Base-by-base conservation (phyloP, 73 alveolate species). In the Halteria grandinella region DNA sequence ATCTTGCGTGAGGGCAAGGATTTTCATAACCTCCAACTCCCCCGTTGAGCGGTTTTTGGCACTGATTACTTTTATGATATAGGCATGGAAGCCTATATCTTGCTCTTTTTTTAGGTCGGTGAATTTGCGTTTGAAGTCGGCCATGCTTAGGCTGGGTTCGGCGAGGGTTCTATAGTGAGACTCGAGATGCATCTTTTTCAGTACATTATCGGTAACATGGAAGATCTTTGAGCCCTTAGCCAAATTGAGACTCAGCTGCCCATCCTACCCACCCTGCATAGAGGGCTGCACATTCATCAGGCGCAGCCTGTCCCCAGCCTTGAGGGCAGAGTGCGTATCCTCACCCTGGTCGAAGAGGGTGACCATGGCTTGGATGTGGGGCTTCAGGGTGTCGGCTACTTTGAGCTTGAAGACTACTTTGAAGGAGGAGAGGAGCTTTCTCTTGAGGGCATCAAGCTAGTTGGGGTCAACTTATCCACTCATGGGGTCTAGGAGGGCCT, bases 281-380 rank as follows among this genome's bases (percentile, higher is more conserved):
- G 80, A 15, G 20, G 80, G 80, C 6, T n/a, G 4, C 3, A 25
- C 10, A 25, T 66, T 66, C 1, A 57, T 36, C 1, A 66, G 50
- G 23, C 66, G 43, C n/a, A 66, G 41, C 24, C 80, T 66, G 47
- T 66, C 80, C 28, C 80, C 80, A n/a, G 63, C 50, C 12, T 18
- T 47, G 2, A 66, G 21, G 17, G 27, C 7, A 3, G 47, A 41
- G 47, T 25, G 47, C 52, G 45, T 47, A 44, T 66, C 80, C 23
- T 44, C 69, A 47, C 45, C 32, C 8, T 51, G 53, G 18, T 66
- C 80, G 31, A 23, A 66, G 50, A 66, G 28, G 5, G 63, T 7
- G 5, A 66, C 37, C 1, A 66, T 5, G 1, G 80, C 80, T 45
- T 18, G 50, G 11, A 2, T 5, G 23, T 47, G 43, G 2, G 14